Evolutionary conservation across 148 eudicot genomes (phyloP), one percentile per base, ranked within the genome.

Genomic region (Spergularia bocconei): DNA sequence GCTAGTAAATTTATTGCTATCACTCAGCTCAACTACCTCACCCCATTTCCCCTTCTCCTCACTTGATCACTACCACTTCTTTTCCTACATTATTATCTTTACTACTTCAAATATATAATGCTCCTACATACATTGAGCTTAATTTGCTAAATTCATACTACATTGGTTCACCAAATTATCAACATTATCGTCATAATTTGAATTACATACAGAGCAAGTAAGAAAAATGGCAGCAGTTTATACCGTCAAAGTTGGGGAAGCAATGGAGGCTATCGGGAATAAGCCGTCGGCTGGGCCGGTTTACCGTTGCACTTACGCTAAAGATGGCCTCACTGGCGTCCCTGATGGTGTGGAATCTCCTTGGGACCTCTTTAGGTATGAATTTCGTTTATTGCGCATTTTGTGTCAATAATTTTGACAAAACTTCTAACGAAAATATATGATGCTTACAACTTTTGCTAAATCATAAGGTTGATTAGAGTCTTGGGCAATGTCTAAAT

Each of bases 301-400:
- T 6, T 92, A 86, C 41, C 83, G 98, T 54, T 85, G 86, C 85
- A 85, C 92, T 85, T 92, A 89, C 55, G 93, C 98, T 3, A 87
- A 92, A 69, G 85, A 92, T 81, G 91, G 85, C 50, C 96, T 95
- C 59, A 77, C 87, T 84, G 92, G 85, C 58, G 57, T 86, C 11
- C 96, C 98, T 25, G 50, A 79, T 2, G 82, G 71, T 7, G 64
- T 86, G 38, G 69, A 88, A 6, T 88, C 92, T 62, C 91, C 97
- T 8, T 95, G 98, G 97, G 88, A 92, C 38, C 87, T 95, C 71
- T 92, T 92, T 83, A 80, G 97, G 98, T 93, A 23, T 69, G 39
- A 12, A 11, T 19, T 19, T 4, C 19, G 13, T 11, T 7, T 52
- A 20, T 33, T 41, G 6, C 44, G 2, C 6, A 41, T 41, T 5